A percentile compares a stretch with the other conserved stretches of the same genome.
Evolutionary conservation across 1,284 basidiomycete species (phyloP).

Genomic region (Porodaedalea pini): DNA sequence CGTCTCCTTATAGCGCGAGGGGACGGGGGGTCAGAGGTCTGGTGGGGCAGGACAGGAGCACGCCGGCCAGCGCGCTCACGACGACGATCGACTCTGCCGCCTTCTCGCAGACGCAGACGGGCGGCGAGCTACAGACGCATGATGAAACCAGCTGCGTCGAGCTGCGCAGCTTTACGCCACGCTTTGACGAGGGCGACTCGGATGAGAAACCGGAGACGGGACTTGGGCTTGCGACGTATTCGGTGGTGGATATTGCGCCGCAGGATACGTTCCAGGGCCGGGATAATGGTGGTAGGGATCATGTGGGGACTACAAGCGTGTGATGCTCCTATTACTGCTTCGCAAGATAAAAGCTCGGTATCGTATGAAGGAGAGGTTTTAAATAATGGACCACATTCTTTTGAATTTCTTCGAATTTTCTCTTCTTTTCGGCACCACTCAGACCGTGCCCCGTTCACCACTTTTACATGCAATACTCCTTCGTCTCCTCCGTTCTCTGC

Average conservation of each 20-base stretch:
- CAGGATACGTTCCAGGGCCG: not conserved
- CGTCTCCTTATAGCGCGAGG: not conserved
- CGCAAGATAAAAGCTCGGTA: not conserved
- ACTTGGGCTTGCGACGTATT: not conserved
- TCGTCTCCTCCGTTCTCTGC: too few relatives aligned
- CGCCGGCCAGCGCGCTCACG: not conserved
- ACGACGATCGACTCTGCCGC: slow-evolving; percentile 15
- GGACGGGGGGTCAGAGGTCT: not conserved
- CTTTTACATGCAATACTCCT: too few relatives aligned
- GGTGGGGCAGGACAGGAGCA: not conserved
- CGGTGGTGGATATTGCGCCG: not conserved
- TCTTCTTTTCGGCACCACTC: too few relatives aligned
- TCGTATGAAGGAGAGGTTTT: too few relatives aligned
- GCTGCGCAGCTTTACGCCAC: slow-evolving; percentile 5
- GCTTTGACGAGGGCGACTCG: not conserved
- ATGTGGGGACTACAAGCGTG: not conserved
- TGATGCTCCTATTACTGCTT: not conserved
- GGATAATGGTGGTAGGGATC: not conserved
- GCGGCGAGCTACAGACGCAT: not conserved
- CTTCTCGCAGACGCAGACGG: slow-evolving; percentile 4
- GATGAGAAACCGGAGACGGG: slow-evolving; percentile 2
- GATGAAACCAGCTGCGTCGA: not conserved
- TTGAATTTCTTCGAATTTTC: too few relatives aligned
- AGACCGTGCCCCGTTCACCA: too few relatives aligned
- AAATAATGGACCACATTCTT: too few relatives aligned